Conservation (phyloP, 768 basidiomycete genomes). For the Xerocomellus amylosporus region DNA sequence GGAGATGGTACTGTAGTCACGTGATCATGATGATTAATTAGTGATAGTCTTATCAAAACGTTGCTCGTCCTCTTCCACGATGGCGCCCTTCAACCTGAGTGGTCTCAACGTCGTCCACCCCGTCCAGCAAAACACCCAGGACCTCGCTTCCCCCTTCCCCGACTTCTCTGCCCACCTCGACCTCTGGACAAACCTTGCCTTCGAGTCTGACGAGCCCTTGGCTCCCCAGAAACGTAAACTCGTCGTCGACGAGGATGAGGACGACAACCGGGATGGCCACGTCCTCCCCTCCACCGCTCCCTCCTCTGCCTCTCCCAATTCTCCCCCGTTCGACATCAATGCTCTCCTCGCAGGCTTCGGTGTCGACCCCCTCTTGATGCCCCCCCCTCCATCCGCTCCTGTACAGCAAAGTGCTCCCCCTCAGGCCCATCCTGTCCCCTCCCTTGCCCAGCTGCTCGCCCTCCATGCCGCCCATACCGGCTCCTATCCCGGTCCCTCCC, state of each 20-base stretch:
- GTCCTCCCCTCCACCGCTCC: constrained; percentile 46
- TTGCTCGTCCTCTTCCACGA: constrained; percentile 19
- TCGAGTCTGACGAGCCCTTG: constrained; percentile 73
- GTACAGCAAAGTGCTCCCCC: constrained; percentile 28
- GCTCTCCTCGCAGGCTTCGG: constrained; percentile 37
- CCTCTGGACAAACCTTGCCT: constrained; percentile 80
- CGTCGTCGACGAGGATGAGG: constrained; percentile 35
- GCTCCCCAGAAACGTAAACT: constrained; percentile 35
- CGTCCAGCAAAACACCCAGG: constrained; percentile 41
- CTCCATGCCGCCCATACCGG: constrained; percentile 45
- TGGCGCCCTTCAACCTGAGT: constrained; percentile 65
- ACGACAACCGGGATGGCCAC: no score
- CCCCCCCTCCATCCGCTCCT: no score
- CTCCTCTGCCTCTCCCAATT: no score
- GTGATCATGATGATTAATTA: constrained; percentile 11
- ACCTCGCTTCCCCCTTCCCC: constrained; percentile 62
- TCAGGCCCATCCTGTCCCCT: constrained; percentile 47
- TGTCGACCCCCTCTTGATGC: constrained; percentile 43
- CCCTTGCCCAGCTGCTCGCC: constrained; percentile 69
- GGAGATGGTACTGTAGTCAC: constrained; percentile 47
- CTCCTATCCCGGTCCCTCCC: constrained; percentile 20
- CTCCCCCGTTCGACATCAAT: constrained; percentile 44
- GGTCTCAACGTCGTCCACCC: constrained; percentile 80
- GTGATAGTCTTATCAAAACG: constrained; percentile 10
- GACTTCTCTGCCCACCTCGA: constrained; percentile 77